A percentile compares a stretch with the other conserved stretches of the same genome.
These are phyloP conservation scores for Saturnispora ahearnii DNA, from an alignment of 805 yeast genomes.

Conservation along the genomic window DNA sequence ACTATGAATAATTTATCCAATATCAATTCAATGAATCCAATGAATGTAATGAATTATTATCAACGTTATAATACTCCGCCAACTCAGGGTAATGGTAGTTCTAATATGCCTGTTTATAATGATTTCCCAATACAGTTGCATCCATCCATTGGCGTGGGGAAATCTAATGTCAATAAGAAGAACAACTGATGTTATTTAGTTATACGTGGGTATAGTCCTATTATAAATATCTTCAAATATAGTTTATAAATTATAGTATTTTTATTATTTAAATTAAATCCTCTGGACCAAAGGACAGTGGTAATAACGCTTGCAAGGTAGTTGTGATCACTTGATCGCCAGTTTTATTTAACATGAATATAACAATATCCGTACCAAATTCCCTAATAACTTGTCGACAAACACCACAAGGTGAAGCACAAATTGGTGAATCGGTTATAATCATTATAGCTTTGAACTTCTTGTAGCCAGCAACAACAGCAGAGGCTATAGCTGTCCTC, in stretches of 20 bases:
- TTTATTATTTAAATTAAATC: constrained; percentile 28
- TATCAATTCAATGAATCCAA: not conserved
- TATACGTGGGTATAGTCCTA: constrained; percentile 1
- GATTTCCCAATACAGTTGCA: not conserved
- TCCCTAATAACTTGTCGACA: constrained; percentile 88
- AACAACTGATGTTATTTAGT: not conserved
- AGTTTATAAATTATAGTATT: not conserved
- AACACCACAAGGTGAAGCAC: constrained; percentile 86
- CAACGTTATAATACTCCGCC: not conserved
- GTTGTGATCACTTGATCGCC: constrained; percentile 38
- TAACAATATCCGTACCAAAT: constrained; percentile 49
- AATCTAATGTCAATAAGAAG: not conserved
- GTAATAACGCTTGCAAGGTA: constrained; percentile 58
- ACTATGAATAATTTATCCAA: not conserved
- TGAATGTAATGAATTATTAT: not conserved
- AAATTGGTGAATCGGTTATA: constrained; percentile 47
- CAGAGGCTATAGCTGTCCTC: constrained; percentile 52
- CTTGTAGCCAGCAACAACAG: constrained; percentile 36
- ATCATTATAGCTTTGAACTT: constrained; percentile 56
- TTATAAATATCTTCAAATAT: not conserved
- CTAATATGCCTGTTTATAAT: not conserved
- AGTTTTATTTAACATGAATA: constrained; percentile 58
- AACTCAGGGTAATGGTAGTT: not conserved
- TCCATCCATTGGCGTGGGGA: not conserved
- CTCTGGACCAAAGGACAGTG: constrained; percentile 82